Percentiles rank a stretch among this genome's conserved stretches.
Evolutionary conservation across 805 yeast species (phyloP).

Genomic region (Pichia gijzeniarum): DNA sequence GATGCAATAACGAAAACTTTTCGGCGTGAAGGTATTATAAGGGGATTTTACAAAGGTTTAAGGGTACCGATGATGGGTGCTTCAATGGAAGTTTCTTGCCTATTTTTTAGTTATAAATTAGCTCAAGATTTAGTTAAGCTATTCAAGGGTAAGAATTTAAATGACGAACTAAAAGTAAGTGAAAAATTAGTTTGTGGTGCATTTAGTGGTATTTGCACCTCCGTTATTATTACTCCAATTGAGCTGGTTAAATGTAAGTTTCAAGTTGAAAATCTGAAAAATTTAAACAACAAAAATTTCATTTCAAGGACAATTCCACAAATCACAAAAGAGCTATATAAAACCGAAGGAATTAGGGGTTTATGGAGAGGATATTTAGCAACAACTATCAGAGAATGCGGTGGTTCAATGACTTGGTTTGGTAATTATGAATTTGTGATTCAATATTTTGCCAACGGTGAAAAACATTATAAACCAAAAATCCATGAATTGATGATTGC

Average conservation of each 20-base stretch:
- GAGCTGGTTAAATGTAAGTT: slow-evolving; percentile 83
- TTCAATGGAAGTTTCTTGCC: slow-evolving; percentile 76
- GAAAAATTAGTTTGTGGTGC: slow-evolving; percentile 62
- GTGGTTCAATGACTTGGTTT: slow-evolving; percentile 94
- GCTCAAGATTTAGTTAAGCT: slow-evolving; percentile 35
- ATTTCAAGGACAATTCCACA: slow-evolving; percentile 27
- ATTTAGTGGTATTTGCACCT: slow-evolving; percentile 73
- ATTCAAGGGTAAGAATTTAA: slow-evolving; percentile 16
- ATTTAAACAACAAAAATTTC: slow-evolving; percentile 11
- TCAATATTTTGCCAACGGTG: slow-evolving; percentile 26
- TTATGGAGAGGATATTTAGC: slow-evolving; percentile 85
- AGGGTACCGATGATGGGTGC: slow-evolving; percentile 85
- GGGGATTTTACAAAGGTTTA: slow-evolving; percentile 75
- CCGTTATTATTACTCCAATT: slow-evolving; percentile 84
- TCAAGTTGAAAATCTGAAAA: slow-evolving; percentile 54
- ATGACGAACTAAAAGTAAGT: slow-evolving; percentile 17
- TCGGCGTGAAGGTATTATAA: slow-evolving; percentile 56
- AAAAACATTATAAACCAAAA: slow-evolving; percentile 24
- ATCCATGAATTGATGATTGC: slow-evolving; percentile 56
- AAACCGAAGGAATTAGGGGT: slow-evolving; percentile 53
- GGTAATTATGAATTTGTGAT: slow-evolving; percentile 69
- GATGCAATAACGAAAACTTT: slow-evolving; percentile 62
- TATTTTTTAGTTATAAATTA: slow-evolving; percentile 60
- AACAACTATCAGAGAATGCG: slow-evolving; percentile 74
- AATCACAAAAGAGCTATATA: slow-evolving; percentile 37